phyloP scores from a whole-genome alignment of 345 rosid species.

The Lepidium africanum region DNA sequence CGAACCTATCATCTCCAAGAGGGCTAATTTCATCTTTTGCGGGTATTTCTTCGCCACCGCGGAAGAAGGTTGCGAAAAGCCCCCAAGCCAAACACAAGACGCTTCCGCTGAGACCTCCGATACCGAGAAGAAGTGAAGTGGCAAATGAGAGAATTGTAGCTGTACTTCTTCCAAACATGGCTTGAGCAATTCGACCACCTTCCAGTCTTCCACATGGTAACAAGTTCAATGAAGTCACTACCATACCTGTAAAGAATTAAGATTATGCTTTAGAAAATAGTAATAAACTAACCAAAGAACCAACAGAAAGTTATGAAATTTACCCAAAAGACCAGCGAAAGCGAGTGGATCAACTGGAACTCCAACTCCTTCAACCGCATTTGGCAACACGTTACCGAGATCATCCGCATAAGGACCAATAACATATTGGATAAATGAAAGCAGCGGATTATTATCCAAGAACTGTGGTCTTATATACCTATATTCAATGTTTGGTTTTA shows the following conservation, averaged over 20 bases:
- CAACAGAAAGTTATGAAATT: not conserved
- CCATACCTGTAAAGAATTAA: constrained; percentile 58
- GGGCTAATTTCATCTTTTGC: constrained; percentile 86
- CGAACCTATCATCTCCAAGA: constrained; percentile 56
- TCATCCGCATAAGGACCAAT: constrained; percentile 87
- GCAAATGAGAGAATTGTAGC: constrained; percentile 62
- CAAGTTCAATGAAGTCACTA: constrained; percentile 82
- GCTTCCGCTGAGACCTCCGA: constrained; percentile 82
- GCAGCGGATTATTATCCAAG: constrained; percentile 79
- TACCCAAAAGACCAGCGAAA: constrained; percentile 92
- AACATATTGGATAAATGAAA: constrained; percentile 77
- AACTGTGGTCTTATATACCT: constrained; percentile 93
- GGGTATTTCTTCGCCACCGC: constrained; percentile 85
- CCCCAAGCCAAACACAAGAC: constrained; percentile 91
- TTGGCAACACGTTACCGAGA: constrained; percentile 85
- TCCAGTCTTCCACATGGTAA: constrained; percentile 93
- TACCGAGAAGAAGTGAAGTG: constrained; percentile 69
- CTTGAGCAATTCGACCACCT: constrained; percentile 96
- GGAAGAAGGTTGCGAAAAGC: constrained; percentile 82
- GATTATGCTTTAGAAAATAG: not conserved
- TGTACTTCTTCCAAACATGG: constrained; percentile 82
- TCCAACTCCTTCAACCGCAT: constrained; percentile 92
- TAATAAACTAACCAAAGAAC: not conserved
- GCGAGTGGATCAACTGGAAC: constrained; percentile 95
- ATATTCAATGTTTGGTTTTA: not conserved